Percentiles rank a stretch among this genome's conserved stretches.
phyloP scores from a whole-genome alignment of 2,329 filamentous ascomycete species.

The Elsinoe necatrix region DNA sequence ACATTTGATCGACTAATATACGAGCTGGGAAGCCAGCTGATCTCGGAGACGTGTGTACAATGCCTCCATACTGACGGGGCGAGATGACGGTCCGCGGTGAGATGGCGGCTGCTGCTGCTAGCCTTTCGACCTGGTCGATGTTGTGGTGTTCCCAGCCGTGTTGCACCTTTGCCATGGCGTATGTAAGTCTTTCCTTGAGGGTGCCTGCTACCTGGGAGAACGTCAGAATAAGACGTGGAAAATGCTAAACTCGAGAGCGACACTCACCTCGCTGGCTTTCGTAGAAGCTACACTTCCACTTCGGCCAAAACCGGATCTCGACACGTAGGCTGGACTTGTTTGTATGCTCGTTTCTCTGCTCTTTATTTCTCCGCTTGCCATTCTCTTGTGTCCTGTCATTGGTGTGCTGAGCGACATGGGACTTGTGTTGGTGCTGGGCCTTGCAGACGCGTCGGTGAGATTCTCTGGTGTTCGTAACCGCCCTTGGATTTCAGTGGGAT shows the following conservation, averaged over 20 bases:
- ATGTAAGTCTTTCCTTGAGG: conserved; percentile 74
- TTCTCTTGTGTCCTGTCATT: conserved; percentile 58
- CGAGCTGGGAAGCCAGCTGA: conserved; percentile 20
- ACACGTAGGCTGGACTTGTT: conserved; percentile 26
- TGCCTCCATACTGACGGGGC: conserved; percentile 11
- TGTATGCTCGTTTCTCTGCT: conserved; percentile 28
- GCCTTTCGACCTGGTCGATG: conserved; percentile 67
- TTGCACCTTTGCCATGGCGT: conserved; percentile 89
- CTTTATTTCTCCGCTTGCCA: conserved; percentile 67
- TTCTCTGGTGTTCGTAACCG: conserved; percentile 20
- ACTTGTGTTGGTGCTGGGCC: conserved; percentile 27
- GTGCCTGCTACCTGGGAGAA: conserved; percentile 60
- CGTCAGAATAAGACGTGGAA: background rate
- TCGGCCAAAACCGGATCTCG: conserved; percentile 51
- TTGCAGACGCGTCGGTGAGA: conserved; percentile 17
- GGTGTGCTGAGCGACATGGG: conserved; percentile 36
- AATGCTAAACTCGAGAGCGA: conserved; percentile 7
- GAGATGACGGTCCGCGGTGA: conserved; percentile 17
- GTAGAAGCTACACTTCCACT: conserved; percentile 64
- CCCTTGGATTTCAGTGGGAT: background rate
- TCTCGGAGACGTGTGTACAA: conserved; percentile 11
- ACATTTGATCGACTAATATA: conserved; percentile 23
- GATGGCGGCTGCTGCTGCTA: conserved; percentile 56
- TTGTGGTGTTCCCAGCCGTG: conserved; percentile 77
- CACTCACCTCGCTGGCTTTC: conserved; percentile 68